Base-by-base conservation (phyloP, 2,329 filamentous ascomycete species). In the Hortaea sp. region DNA sequence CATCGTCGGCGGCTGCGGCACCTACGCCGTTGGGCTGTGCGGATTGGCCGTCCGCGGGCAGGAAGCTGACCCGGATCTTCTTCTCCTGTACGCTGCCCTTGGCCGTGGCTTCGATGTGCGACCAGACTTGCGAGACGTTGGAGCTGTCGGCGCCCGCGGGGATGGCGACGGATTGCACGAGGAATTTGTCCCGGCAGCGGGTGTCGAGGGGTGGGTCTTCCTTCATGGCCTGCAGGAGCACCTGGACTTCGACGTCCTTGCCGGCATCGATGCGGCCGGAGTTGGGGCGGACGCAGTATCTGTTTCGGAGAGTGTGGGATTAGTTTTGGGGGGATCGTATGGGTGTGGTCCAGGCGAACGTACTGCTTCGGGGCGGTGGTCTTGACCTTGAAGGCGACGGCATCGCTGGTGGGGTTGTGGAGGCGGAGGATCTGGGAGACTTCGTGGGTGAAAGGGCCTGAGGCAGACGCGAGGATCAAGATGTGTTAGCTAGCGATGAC, bases 341-440 rank as follows among this genome's bases (percentile, higher is more conserved):
- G 20, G 20, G 20, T 20, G 20, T 20, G 20, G 13, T 13, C 2
- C 3, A 4, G 37, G 11, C 7, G 10, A 50, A 69, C 84, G 63
- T 85, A 98, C 90, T 97, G 92, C 73, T 97, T 97, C 31, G 92
- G 92, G 42, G 92, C 92, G 53, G 92, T 98, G 42, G 92, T 98
- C 81, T 98, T 98, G 69, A 98, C 92, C 70, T 83, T 83, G 70
- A 83, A 83, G 29, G 79, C 79, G 47, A 83, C 69, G 5, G 79
- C 71, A 49, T 78, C 73, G 47, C 62, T 67, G 60, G 76, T 75
- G 20, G 70, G 66, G 64, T 83, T 83, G 58, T 68, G 70, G 43
- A 83, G 68, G 56, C 73, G 75, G 53, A 83, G 68, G 39, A 73
- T 66, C 65, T 82, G 76, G 57, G 76, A 77, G 52, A 82, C 78